Evolutionary conservation across 2,329 filamentous ascomycete species (phyloP).

Genomic region (Penicillium sclerotiorum): DNA sequence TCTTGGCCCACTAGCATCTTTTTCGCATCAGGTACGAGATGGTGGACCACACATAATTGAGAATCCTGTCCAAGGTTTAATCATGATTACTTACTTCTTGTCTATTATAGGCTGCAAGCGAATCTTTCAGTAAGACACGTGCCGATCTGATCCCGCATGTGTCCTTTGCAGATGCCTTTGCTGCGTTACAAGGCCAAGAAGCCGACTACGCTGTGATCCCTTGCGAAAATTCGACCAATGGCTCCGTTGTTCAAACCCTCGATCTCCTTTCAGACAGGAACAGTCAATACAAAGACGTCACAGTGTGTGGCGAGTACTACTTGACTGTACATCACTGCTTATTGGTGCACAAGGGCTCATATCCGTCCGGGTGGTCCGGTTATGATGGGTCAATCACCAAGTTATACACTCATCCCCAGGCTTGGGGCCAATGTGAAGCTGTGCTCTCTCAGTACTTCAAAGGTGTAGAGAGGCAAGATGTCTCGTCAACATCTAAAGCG

Average conservation of each 20-base stretch:
- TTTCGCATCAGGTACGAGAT: constrained; percentile 67
- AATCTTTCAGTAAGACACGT: constrained; percentile 47
- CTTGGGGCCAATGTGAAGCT: constrained; percentile 82
- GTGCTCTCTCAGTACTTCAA: constrained; percentile 74
- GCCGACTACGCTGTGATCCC: constrained; percentile 80
- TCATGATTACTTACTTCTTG: no score
- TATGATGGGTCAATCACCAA: constrained; percentile 66
- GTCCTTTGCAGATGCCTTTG: constrained; percentile 69
- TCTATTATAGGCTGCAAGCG: constrained; percentile 59
- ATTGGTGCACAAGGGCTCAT: constrained; percentile 53
- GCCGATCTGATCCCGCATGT: constrained; percentile 37
- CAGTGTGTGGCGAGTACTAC: constrained; percentile 81
- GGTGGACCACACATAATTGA: constrained; percentile 18
- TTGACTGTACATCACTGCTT: constrained; percentile 88
- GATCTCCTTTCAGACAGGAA: constrained; percentile 82
- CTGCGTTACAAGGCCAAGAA: constrained; percentile 68
- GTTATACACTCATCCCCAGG: constrained; percentile 92
- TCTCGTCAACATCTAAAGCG: constrained; percentile 81
- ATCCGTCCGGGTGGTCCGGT: constrained; percentile 19
- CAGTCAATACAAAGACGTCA: constrained; percentile 65
- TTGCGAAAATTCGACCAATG: constrained; percentile 95
- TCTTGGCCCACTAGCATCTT: constrained; percentile 66
- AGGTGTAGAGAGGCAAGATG: constrained; percentile 77
- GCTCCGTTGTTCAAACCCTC: constrained; percentile 84
- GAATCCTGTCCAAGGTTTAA: no score